These are phyloP conservation scores for Monilinia polystroma DNA, from an alignment of 2,329 filamentous ascomycete genomes.

Conservation along the genomic window DNA sequence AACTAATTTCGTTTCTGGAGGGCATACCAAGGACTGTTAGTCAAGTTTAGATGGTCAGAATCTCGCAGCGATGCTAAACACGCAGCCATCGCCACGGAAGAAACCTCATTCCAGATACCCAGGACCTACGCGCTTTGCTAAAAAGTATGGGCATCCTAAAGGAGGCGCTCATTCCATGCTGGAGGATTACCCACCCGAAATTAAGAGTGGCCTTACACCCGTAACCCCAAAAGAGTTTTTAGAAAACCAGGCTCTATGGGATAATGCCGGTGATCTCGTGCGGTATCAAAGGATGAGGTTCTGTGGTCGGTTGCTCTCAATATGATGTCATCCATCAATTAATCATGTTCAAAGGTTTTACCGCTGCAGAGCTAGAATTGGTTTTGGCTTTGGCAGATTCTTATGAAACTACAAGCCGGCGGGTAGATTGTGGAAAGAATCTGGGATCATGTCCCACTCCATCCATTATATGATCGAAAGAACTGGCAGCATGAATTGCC, in stretches of 20 bases:
- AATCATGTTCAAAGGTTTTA: background rate
- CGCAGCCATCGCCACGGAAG: background rate
- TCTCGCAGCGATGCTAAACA: background rate
- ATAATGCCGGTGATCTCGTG: background rate
- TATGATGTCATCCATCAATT: background rate
- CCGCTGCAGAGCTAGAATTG: constrained; percentile 11
- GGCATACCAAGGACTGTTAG: background rate
- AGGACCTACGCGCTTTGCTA: constrained; percentile 9
- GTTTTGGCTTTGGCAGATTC: constrained; percentile 10
- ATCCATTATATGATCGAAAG: background rate
- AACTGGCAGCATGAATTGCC: background rate
- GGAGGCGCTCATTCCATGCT: constrained; percentile 6
- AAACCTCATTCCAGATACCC: background rate
- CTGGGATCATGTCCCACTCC: background rate
- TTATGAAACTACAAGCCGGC: background rate
- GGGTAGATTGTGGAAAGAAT: background rate
- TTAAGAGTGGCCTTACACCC: constrained; percentile 14
- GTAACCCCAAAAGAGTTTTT: constrained; percentile 6
- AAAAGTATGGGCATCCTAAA: constrained; percentile 6
- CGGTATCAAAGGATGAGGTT: constrained; percentile 11
- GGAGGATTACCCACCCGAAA: background rate
- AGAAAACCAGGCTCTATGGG: background rate
- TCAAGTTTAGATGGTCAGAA: background rate
- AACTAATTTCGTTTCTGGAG: too few species aligned
- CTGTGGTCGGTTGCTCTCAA: background rate